Percentiles rank a stretch among this genome's conserved stretches.
phyloP scores from a whole-genome alignment of 192 early-diverging fungal genomes.

The Cetraspora pellucida region DNA sequence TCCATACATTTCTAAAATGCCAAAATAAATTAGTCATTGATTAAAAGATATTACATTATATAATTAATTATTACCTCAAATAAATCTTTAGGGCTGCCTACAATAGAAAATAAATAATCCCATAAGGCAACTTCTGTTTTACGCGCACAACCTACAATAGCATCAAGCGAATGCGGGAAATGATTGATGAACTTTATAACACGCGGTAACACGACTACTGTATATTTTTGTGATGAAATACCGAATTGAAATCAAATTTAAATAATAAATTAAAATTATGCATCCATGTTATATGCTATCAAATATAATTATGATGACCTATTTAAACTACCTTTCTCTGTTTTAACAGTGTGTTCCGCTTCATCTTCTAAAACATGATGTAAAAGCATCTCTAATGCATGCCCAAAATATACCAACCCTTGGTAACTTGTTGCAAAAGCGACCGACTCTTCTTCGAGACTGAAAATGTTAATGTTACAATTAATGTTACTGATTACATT shows the following conservation, averaged over 20 bases:
- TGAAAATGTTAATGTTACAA: constrained; percentile 26
- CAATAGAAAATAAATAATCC: constrained; percentile 82
- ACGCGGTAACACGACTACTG: constrained; percentile 64
- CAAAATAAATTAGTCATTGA: background rate
- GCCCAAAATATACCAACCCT: constrained; percentile 83
- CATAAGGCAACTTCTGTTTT: constrained; percentile 96
- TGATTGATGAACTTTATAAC: constrained; percentile 78
- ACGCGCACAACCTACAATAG: constrained; percentile 92
- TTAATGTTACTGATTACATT: background rate
- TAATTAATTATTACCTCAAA: constrained; percentile 66
- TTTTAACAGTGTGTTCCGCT: constrained; percentile 54
- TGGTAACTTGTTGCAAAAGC: constrained; percentile 71
- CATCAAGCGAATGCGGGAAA: constrained; percentile 80
- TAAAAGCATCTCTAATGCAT: constrained; percentile 89
- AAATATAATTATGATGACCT: background rate
- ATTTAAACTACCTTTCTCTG: constrained; percentile 46
- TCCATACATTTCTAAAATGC: constrained; percentile 65
- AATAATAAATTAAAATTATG: background rate
- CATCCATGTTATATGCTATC: background rate
- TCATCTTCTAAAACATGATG: constrained; percentile 89
- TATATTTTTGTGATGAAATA: constrained; percentile 2
- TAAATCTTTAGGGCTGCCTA: constrained; percentile 81
- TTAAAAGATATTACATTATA: constrained; percentile 9
- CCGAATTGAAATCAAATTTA: background rate
- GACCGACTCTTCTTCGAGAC: constrained; percentile 62